Evolutionary conservation across 163 green algal genomes (phyloP).

Genomic region (Chlorella variabilis): DNA sequence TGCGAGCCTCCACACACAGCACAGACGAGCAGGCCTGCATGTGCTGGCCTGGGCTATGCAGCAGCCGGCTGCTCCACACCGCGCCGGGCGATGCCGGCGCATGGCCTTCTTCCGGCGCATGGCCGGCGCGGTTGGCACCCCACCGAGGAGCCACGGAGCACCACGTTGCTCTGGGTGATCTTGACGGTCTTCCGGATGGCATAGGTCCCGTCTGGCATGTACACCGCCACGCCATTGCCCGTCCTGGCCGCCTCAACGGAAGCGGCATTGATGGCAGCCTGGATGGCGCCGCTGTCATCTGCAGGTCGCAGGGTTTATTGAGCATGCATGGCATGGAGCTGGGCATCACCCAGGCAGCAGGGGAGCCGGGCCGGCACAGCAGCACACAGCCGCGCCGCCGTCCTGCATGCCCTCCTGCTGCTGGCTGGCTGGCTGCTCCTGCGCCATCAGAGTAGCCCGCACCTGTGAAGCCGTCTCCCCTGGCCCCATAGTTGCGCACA

Average conservation of each 20-base stretch:
- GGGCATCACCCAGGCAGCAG: neutral
- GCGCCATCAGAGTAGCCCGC: neutral
- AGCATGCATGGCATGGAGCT: neutral
- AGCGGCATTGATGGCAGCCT: neutral
- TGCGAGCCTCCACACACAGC: too few relatives aligned
- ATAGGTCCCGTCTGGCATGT: conserved; percentile 12
- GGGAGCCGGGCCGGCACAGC: neutral
- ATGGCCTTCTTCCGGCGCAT: too few relatives aligned
- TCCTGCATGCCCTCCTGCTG: too few relatives aligned
- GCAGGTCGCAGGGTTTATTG: neutral
- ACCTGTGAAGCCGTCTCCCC: conserved; percentile 6
- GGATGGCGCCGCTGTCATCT: conserved; percentile 24
- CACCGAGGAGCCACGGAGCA: conserved; percentile 12
- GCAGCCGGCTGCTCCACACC: too few relatives aligned
- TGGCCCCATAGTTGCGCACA: neutral
- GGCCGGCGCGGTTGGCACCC: too few relatives aligned
- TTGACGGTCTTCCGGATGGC: neutral
- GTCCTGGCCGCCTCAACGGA: neutral
- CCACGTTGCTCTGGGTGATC: conserved; percentile 7
- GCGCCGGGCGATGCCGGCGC: too few relatives aligned
- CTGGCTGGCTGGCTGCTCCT: too few relatives aligned
- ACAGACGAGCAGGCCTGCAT: neutral
- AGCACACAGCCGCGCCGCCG: neutral
- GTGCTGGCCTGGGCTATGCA: too few relatives aligned
- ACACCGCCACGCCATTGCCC: conserved; percentile 5